phyloP scores from a whole-genome alignment of 352 stramenopile genomes.

The Phytophthora citricola region DNA sequence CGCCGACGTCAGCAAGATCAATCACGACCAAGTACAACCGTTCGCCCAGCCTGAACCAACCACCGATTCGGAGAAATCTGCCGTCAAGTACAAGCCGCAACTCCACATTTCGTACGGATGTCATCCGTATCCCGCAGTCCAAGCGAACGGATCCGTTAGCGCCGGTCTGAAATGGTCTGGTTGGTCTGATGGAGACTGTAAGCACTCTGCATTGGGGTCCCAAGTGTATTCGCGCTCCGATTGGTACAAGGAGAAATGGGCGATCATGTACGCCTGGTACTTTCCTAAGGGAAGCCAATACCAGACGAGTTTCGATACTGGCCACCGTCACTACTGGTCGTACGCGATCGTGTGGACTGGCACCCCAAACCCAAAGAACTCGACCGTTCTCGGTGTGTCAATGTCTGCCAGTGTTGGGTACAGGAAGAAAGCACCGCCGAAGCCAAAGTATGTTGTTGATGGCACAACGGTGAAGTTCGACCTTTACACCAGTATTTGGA shows the following conservation, averaged over 20 bases:
- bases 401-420: slow-evolving; percentile 3
- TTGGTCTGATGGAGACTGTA: slow-evolving; percentile 26
- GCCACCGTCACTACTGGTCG: slow-evolving; percentile 14
- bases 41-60: slow-evolving; percentile 7
- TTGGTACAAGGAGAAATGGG: slow-evolving; percentile 33
- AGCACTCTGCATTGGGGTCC: slow-evolving; percentile 18
- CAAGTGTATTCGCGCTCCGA: slow-evolving; percentile 32
- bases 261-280: slow-evolving; percentile 30
- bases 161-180: slow-evolving; percentile 14
- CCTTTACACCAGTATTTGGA: slow-evolving; percentile 3
- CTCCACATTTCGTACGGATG: slow-evolving; percentile 16
- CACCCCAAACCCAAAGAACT: slow-evolving; percentile 7
- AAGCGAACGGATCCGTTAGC: slow-evolving; percentile 8
- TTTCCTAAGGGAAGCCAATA: slow-evolving; percentile 15
- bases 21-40: slow-evolving; percentile 13
- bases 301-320: not conserved
- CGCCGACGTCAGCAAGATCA: not conserved
- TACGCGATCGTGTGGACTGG: slow-evolving; percentile 19
- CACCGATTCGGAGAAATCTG: slow-evolving; percentile 17
- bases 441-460: slow-evolving; percentile 19
- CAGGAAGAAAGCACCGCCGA: slow-evolving; percentile 6
- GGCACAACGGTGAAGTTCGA: slow-evolving; percentile 14
- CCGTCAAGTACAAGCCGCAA: slow-evolving; percentile 14
- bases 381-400: slow-evolving; percentile 23
- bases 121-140: slow-evolving; percentile 16